phyloP scores from a whole-genome alignment of 148 eudicot genomes.

The Linanthus parryae region DNA sequence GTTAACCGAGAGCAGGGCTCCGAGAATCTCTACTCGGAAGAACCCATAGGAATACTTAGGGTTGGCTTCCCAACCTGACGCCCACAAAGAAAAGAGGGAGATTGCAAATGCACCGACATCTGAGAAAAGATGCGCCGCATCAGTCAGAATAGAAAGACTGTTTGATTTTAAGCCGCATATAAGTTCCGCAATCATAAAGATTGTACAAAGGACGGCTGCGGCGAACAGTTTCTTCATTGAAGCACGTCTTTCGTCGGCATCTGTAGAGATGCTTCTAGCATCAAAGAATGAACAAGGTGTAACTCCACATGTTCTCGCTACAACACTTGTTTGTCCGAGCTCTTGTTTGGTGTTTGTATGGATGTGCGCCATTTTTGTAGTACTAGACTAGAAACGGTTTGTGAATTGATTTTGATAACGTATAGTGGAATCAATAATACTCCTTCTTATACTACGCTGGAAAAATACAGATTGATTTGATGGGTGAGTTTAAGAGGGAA shows the following conservation, averaged over 20 bases:
- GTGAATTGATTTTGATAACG: too few species aligned
- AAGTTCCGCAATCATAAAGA: conserved; percentile 79
- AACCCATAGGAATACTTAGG: conserved; percentile 91
- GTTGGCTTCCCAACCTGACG: conserved; percentile 94
- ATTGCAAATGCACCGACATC: conserved; percentile 96
- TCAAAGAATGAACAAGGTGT: conserved; percentile 68
- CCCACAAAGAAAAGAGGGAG: conserved; percentile 88
- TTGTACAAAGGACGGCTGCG: conserved; percentile 57
- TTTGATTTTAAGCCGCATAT: conserved; percentile 80
- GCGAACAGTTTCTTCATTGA: conserved; percentile 69
- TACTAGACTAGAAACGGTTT: too few species aligned
- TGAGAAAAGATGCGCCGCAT: conserved; percentile 92
- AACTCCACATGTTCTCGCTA: conserved; percentile 58
- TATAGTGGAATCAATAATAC: too few species aligned
- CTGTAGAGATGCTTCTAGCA: conserved; percentile 42
- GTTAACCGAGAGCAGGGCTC: conserved; percentile 83
- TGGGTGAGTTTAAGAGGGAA: too few species aligned
- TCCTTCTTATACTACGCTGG: too few species aligned
- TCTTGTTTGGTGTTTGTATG: too few species aligned
- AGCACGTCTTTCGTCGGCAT: conserved; percentile 64
- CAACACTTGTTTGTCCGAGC: too few species aligned
- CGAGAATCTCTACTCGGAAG: conserved; percentile 78
- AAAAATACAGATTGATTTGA: too few species aligned
- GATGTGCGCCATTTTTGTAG: too few species aligned
- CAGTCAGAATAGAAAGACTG: conserved; percentile 85